Percentiles rank a stretch among this genome's conserved stretches.
Evolutionary conservation across 2,329 filamentous ascomycete species (phyloP).

Genomic region (Bimuria novae-zelandiae): DNA sequence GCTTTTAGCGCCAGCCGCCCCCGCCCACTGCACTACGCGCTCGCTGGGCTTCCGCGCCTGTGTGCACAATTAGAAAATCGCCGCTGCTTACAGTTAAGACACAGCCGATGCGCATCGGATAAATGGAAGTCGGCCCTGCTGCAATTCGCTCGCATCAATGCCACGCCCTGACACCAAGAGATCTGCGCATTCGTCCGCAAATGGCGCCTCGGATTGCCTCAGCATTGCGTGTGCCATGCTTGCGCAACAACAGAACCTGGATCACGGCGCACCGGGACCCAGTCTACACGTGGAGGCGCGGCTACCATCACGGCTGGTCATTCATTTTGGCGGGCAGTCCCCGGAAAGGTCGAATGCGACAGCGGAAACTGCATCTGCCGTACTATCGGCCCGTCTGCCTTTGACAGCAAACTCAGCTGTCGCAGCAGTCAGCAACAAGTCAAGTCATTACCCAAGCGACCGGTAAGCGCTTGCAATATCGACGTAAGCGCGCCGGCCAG

Average conservation of each 20-base stretch:
- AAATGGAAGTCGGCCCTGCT: slow-evolving; percentile 33
- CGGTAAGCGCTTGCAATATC: neutral
- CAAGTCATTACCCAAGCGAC: slow-evolving; percentile 5
- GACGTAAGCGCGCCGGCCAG: neutral
- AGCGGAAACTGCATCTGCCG: neutral
- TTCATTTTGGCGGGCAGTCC: neutral
- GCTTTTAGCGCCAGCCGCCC: slow-evolving; percentile 10
- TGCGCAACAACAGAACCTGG: neutral
- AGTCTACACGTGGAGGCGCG: slow-evolving; percentile 7
- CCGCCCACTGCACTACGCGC: slow-evolving; percentile 4
- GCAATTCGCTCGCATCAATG: slow-evolving; percentile 32
- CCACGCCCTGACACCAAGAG: slow-evolving; percentile 2
- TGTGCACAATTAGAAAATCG: neutral
- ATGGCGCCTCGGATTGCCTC: neutral
- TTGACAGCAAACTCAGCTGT: neutral
- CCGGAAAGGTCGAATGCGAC: neutral
- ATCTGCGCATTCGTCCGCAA: neutral
- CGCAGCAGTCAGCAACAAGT: neutral
- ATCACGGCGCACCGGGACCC: neutral
- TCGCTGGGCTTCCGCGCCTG: slow-evolving; percentile 10
- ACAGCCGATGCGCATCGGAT: slow-evolving; percentile 29
- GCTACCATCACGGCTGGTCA: neutral
- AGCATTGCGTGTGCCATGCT: neutral
- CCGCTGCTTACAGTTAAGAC: slow-evolving; percentile 19
- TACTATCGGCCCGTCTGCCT: neutral